phyloP scores from a whole-genome alignment of 805 yeast species.

The Maudiozyma serrabonitensis region DNA sequence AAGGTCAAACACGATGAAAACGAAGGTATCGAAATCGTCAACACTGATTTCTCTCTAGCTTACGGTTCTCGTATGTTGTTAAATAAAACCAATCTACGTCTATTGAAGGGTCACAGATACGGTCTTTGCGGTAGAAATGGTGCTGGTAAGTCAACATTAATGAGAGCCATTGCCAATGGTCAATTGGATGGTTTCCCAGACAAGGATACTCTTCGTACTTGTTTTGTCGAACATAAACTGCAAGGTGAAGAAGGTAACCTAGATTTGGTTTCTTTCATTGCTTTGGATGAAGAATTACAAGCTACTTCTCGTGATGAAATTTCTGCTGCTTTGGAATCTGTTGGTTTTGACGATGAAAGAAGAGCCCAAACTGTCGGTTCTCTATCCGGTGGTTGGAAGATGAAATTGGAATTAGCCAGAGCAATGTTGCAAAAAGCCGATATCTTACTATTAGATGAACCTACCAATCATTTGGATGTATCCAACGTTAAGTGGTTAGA shows the following conservation, averaged over 20 bases:
- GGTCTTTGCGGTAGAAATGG: slow-evolving; percentile 98
- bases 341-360: slow-evolving; percentile 88
- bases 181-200: slow-evolving; percentile 97
- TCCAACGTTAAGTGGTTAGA: slow-evolving; percentile 88
- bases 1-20: slow-evolving; percentile 44
- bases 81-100: slow-evolving; percentile 81
- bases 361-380: slow-evolving; percentile 88
- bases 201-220: slow-evolving; percentile 73
- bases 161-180: slow-evolving; percentile 95
- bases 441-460: slow-evolving; percentile 89
- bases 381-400: slow-evolving; percentile 98
- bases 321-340: slow-evolving; percentile 63
- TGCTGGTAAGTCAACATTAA: slow-evolving; percentile 95
- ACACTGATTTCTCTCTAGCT: slow-evolving; percentile 90
- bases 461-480: slow-evolving; percentile 96
- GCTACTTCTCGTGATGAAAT: slow-evolving; percentile 60
- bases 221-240: slow-evolving; percentile 93
- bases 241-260: slow-evolving; percentile 92
- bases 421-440: slow-evolving; percentile 98
- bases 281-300: slow-evolving; percentile 72
- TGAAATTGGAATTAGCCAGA: slow-evolving; percentile 97
- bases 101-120: slow-evolving; percentile 90
- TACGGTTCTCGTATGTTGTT: slow-evolving; percentile 96
- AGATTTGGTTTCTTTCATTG: slow-evolving; percentile 82
- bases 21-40: slow-evolving; percentile 86